A percentile compares a stretch with the other conserved stretches of the same genome.
These are phyloP conservation scores for Phtheirospermum japonicum DNA, from an alignment of 257 asterid species.

Conservation along the genomic window DNA sequence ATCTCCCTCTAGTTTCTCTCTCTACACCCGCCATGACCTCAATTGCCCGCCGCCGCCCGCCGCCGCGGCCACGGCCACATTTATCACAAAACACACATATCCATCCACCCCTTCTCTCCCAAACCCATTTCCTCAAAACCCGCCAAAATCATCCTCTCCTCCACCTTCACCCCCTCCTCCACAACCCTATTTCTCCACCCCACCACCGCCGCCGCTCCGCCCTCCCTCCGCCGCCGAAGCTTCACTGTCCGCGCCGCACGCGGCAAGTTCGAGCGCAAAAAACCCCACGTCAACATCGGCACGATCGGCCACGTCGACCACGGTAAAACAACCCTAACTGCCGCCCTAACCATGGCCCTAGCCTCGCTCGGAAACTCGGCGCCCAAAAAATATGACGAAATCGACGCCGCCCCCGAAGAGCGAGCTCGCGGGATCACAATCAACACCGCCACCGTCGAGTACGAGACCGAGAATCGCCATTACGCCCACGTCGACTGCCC, in stretches of 20 bases:
- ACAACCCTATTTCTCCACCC: conserved; percentile 47
- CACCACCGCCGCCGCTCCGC: conserved; percentile 31
- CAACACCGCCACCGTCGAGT: conserved; percentile 89
- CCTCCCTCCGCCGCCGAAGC: conserved; percentile 33
- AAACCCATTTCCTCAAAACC: conserved; percentile 33
- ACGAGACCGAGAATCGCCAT: conserved; percentile 88
- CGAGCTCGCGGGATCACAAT: conserved; percentile 94
- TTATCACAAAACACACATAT: conserved; percentile 39
- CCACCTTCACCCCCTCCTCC: conserved; percentile 58
- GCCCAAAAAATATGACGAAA: conserved; percentile 91
- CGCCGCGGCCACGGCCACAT: conserved; percentile 36
- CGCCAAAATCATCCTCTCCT: conserved; percentile 52
- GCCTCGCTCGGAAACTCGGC: conserved; percentile 78
- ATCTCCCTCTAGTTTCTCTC: conserved; percentile 25
- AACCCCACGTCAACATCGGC: conserved; percentile 93
- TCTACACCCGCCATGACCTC: conserved; percentile 42
- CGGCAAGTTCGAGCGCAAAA: conserved; percentile 87
- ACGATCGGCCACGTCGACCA: conserved; percentile 99
- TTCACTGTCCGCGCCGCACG: conserved; percentile 76
- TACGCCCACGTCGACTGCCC: conserved; percentile 95
- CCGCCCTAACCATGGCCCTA: conserved; percentile 94
- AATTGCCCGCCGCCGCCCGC: too few species aligned
- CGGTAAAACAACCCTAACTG: conserved; percentile 92
- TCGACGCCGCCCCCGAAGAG: conserved; percentile 96
- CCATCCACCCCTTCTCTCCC: conserved; percentile 34